A percentile compares a stretch with the other conserved stretches of the same genome.
phyloP scores from a whole-genome alignment of 441 rosid species.

The Erodium moschatum region DNA sequence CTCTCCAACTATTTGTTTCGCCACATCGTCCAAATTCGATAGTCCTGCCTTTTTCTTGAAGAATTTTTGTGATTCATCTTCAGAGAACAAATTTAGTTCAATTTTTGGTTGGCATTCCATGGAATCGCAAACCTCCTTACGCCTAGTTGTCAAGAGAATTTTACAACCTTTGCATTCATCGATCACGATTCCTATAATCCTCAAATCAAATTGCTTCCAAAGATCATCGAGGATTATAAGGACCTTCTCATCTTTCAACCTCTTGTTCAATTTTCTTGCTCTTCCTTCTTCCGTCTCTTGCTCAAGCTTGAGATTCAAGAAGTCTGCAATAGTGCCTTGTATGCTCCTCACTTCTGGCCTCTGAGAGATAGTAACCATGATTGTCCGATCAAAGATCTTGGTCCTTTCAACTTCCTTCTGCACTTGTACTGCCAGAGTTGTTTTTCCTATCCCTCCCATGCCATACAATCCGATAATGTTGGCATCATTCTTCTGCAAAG shows the following conservation, averaged over 20 bases:
- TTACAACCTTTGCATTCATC: not conserved
- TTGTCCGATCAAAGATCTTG: no score
- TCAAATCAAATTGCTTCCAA: not conserved
- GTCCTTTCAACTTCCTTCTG: no score
- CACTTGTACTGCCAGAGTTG: no score
- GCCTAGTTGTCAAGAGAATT: not conserved
- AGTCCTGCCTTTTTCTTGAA: not conserved
- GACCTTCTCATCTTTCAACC: no score
- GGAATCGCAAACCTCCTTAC: not conserved
- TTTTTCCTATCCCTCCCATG: no score
- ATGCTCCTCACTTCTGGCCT: no score
- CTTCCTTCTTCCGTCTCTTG: not conserved
- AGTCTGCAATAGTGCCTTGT: no score
- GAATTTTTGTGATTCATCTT: not conserved
- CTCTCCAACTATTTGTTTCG: not conserved
- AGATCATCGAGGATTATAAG: not conserved
- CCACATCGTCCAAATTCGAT: not conserved
- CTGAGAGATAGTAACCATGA: no score
- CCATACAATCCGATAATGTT: no score
- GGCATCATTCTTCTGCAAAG: no score
- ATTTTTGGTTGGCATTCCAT: not conserved
- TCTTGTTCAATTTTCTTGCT: no score
- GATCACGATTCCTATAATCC: not conserved
- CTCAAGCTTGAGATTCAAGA: no score
- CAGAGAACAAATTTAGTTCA: not conserved